Evolutionary conservation across 108 stramenopile species (phyloP), one percentile per base, ranked within the genome.

Genomic region (Nitzschia sp.): DNA sequence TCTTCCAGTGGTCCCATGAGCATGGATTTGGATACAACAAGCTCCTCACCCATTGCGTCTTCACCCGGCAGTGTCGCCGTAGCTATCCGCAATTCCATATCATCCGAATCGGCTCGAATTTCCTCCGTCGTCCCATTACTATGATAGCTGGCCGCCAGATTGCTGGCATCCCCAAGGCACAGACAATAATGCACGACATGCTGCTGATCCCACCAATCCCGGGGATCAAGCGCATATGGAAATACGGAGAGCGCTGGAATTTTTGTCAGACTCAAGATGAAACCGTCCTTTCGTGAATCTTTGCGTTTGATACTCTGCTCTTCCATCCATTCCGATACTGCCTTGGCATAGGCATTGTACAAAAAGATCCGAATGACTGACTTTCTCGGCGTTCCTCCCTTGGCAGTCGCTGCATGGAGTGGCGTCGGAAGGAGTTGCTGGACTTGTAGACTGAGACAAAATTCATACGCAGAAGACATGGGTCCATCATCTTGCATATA

Each of bases 161-260:
- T 42, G 24, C 61, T 69, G 32, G 46, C 25, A 34, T 84, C 84
- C 2, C 87, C 91, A 53, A 93, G 74, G 62, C 91, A 93, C 21
- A 90, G 61, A 56, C 91, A 93, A 68, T 82, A 89, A 0, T 55
- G 24, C 8, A 77, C 48, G 4, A 77, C 1, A 0, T 70, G 32
- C 35, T 59, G 32, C 15, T 56, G 42, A 45, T 77, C 69, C 57
- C 24, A 47, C 69, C 54, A 70, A 46, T 77, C 59, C 3, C 35
- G 34, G 8, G 66, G 74, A 75, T 75, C 60, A 15, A 48, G 2
- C 3, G 69, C 55, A 61, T 51, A 54, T 0, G 87, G 91, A 33
- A 90, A 67, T 15, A 89, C 82, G 54, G 86, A 89, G 34, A 64
- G 42, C 9, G 85, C 76, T 24, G 86, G 87, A n/a, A 93, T 75